Evolutionary conservation across 2,329 filamentous ascomycete genomes (phyloP).

Genomic region (Lasiodiplodia gonubiensis): DNA sequence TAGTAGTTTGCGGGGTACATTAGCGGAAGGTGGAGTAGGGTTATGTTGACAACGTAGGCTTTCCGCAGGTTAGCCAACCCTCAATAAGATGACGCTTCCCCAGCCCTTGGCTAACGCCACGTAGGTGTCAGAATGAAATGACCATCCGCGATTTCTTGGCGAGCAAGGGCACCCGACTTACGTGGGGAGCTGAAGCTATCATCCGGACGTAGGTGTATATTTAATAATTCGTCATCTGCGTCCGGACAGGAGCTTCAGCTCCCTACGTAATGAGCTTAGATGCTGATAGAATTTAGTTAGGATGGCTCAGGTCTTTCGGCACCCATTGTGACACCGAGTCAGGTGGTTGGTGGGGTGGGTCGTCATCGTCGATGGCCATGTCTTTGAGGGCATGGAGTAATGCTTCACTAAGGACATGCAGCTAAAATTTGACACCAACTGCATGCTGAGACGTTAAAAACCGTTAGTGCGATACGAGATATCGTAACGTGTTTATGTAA

Average conservation of each 20-base stretch:
- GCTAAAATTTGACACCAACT: background rate
- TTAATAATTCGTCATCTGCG: too few species aligned
- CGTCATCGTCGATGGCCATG: constrained; percentile 7
- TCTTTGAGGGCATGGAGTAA: background rate
- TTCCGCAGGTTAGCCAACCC: constrained; percentile 2
- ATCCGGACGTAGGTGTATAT: too few species aligned
- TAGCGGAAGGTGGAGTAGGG: constrained; percentile 3
- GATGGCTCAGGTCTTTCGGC: too few species aligned
- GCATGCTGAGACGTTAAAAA: background rate
- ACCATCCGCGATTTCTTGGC: too few species aligned
- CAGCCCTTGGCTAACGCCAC: constrained; percentile 5
- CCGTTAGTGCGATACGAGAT: background rate
- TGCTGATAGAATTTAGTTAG: too few species aligned
- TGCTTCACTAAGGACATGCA: constrained; percentile 1
- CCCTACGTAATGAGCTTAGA: too few species aligned
- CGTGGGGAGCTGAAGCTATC: too few species aligned
- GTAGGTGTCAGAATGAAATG: too few species aligned
- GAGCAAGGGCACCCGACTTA: too few species aligned
- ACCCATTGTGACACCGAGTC: too few species aligned
- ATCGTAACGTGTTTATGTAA: constrained; percentile 9
- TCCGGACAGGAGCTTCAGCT: too few species aligned
- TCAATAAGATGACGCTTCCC: constrained; percentile 11
- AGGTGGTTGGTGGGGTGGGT: background rate
- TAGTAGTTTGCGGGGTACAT: constrained; percentile 18
- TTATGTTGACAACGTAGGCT: constrained; percentile 1